Evolutionary conservation across 129 eudicot species (phyloP).

Genomic region (Lactuca sativa): DNA sequence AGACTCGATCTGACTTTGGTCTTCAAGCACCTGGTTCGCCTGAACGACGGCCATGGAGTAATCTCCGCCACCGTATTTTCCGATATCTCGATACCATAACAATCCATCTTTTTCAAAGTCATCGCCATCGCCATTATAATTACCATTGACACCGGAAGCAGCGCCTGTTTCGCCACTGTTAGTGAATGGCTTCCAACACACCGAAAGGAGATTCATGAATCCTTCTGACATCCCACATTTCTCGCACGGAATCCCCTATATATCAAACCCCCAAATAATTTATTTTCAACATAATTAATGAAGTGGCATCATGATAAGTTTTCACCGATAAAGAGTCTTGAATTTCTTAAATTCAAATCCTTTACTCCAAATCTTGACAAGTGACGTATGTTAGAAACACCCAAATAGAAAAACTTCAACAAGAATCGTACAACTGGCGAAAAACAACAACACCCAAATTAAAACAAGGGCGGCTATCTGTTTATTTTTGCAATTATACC

Average conservation of each 20-base stretch:
- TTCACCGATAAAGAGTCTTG: background rate
- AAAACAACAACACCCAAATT: slow-evolving; percentile 15
- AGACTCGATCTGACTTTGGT: slow-evolving; percentile 73
- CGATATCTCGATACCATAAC: slow-evolving; percentile 54
- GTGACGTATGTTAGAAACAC: slow-evolving; percentile 14
- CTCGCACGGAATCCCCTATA: slow-evolving; percentile 40
- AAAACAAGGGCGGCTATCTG: background rate
- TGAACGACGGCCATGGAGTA: slow-evolving; percentile 70
- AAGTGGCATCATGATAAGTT: background rate
- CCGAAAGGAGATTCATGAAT: slow-evolving; percentile 68
- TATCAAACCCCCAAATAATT: slow-evolving; percentile 16
- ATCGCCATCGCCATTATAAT: slow-evolving; percentile 32
- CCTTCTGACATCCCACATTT: slow-evolving; percentile 68
- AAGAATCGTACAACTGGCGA: background rate
- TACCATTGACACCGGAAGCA: slow-evolving; percentile 21
- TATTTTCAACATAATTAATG: slow-evolving; percentile 18
- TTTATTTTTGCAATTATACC: background rate
- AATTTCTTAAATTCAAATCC: slow-evolving; percentile 8
- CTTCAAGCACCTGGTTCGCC: slow-evolving; percentile 68
- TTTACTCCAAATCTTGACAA: slow-evolving; percentile 21
- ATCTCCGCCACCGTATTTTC: slow-evolving; percentile 48
- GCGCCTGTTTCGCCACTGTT: slow-evolving; percentile 31
- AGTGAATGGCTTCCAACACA: slow-evolving; percentile 64
- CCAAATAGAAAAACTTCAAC: slow-evolving; percentile 11
- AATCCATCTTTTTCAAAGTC: slow-evolving; percentile 55